Base-by-base conservation (phyloP, 805 yeast genomes). In the Wickerhamiella occidentalis region DNA sequence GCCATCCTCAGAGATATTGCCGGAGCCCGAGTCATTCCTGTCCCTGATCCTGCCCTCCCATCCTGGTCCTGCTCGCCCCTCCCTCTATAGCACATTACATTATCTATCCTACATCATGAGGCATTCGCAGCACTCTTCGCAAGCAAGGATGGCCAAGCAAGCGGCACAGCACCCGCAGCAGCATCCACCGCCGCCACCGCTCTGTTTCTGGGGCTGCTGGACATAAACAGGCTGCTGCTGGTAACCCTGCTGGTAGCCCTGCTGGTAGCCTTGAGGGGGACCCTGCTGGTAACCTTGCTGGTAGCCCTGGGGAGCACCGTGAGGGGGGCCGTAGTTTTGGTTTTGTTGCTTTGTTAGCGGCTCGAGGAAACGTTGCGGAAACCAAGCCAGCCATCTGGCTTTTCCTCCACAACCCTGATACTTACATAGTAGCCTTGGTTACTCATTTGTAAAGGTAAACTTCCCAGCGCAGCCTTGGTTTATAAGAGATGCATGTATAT, bases 181-280 rank as follows among this genome's bases (percentile, higher is more conserved):
- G 35, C 62, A 60, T 18, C 57, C 59, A 23, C 26, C 26, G 30
- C 58, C 57, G 17, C 56, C 55, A 30, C 51, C 43, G 42, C 58
- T 45, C 17, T 51, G 47, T 38, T 55, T 54, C 21, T 47, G 61
- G 40, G 55, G 62, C 51, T 58, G 61, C 51, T 63, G 66, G 11
- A 61, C 66, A 48, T 64, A 64, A 18, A 61, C 62, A 8, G 66
- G 67, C 60, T 64, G 66, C 41, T 57, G 64, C 8, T 53, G 52
- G 45, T 56, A 56, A 26, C 58, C 54, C 30, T 40, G 47, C 46
- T 47, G 47, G 45, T 26, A 26, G 26, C 47, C 38, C 42, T 40
- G 41, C 17, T 51, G 50, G 33, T 44, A 38, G 11, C 35, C 36
- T 40, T 28, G 45, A 15, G 44, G 45, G n/a, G 45, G 45, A 33